Evolutionary conservation across 2,329 filamentous ascomycete species (phyloP).

Genomic region (Eutypella sp.): DNA sequence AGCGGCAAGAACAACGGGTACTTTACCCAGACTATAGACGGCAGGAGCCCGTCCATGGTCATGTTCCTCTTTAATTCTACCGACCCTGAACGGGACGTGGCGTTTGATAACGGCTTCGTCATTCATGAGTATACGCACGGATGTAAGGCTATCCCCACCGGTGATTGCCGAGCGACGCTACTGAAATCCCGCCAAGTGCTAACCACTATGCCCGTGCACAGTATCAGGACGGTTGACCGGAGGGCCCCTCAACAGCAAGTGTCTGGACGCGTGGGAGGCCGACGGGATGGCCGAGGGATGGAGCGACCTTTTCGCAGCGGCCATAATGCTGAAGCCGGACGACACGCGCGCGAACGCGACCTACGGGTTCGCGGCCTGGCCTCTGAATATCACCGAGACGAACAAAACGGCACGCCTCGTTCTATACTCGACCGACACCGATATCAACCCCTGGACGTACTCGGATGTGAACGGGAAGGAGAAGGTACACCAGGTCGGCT

Average conservation of each 20-base stretch:
- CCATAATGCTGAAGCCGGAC: conserved; percentile 39
- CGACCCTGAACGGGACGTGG: conserved; percentile 39
- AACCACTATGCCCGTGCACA: too few species aligned
- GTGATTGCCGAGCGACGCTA: too few species aligned
- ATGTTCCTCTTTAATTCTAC: conserved; percentile 47
- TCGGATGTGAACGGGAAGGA: conserved; percentile 32
- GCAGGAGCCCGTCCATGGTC: conserved; percentile 41
- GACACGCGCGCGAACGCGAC: conserved; percentile 39
- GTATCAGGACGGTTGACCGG: conserved; percentile 50
- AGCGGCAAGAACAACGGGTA: conserved; percentile 45
- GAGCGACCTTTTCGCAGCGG: conserved; percentile 51
- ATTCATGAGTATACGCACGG: conserved; percentile 51
- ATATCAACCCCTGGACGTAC: conserved; percentile 48
- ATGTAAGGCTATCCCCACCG: conserved; percentile 15
- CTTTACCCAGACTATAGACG: conserved; percentile 45
- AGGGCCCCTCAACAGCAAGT: conserved; percentile 43
- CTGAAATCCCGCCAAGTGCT: too few species aligned
- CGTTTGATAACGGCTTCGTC: conserved; percentile 50
- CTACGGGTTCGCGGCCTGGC: conserved; percentile 48
- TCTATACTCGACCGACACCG: conserved; percentile 46
- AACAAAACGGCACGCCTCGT: conserved; percentile 42
- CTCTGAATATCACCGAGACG: conserved; percentile 33
- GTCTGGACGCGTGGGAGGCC: conserved; percentile 41
- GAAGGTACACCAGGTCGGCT: conserved; percentile 44
- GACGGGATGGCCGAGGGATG: conserved; percentile 57